Evolutionary conservation across 1,284 basidiomycete genomes (phyloP), one percentile per base, ranked within the genome.

Genomic region (Rhodotorula sp.): DNA sequence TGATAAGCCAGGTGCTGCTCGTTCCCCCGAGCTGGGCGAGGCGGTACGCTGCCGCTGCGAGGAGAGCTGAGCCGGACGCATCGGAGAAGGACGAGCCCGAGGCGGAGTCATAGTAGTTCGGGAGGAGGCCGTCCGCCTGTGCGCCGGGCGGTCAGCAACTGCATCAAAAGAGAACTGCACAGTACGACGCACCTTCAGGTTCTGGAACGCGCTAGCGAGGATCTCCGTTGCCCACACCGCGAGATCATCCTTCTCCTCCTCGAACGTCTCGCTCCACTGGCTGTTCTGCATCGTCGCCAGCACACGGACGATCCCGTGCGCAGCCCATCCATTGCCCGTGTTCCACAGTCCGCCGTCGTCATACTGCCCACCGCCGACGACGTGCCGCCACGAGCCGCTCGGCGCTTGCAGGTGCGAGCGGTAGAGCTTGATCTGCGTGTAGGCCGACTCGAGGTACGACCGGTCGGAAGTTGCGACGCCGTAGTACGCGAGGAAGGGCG

Each of bases 301-400:
- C 1, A 93, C 91, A n/a, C 91, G 88, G 9, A 91, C 83, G 86
- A 93, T 93, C 0, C 92, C 92, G 8, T 89, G 90, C 0, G 90
- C 88, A 0, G 89, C 92, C 92, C 92, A 94, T 0, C 85, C 92
- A 67, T 94, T 92, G 0, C 92, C 91, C 17, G 70, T 72, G 29
- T 7, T 72, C 71, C 6, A 70, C 3, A 73, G 58, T 0, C 67
- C 67, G 7, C 59, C 36, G 41, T 69, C 67, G 21, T 55, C 44
- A n/a, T 53, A 64, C 21, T 36, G 19, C 5, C 19, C 22, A 34
- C 36, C 50, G 3, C 67, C 71, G 10, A 69, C 67, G 61, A 69
- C 37, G 46, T 72, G 0, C 73, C 84, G 85, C 91, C 90, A 92
- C 55, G 91, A 79, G 27, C 82, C 80, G 36, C 71, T 67, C 10